Base-by-base conservation (phyloP, 768 basidiomycete species). In the Lentinula guzmanii region DNA sequence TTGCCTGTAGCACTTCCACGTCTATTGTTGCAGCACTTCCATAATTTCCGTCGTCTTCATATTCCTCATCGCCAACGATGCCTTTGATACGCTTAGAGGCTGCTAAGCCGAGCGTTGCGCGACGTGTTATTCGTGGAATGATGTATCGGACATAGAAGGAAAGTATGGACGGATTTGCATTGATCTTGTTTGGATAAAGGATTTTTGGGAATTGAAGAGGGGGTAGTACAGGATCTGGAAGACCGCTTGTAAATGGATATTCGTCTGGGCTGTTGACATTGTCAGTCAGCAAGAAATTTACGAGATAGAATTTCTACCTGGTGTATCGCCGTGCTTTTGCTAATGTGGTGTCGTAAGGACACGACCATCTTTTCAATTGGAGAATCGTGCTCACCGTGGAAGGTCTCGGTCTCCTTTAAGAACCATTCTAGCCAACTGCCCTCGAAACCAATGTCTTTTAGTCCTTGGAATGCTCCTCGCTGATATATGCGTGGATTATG, bases 371-470 rank as follows among this genome's bases (percentile, higher is more conserved):
- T 51, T 11, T 46, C 33, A 54, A 63, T 41, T 33, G 35, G 31
- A 57, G 16, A 64, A 52, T 15, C 28, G 16, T 31, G 61, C 90
- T 64, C 63, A 93, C 97, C 94, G 74, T 98, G 97, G 76, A 97
- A 97, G 0, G 83, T 81, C 77, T 99, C 97, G 0, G 81, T 98
- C 75, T 98, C 96, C 67, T 89, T 88, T 75, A 99, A 77, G 75
- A 99, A 95, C 97, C 97, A 99, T 62, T 98, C 91, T 3, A 99
- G 79, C 95, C 95, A 98, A 64, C 87, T 93, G 3, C 93, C 93
- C 4, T 83, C 68, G 72, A 94, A 95, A 0, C 87, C 88, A 35
- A 86, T 72, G 43, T 86, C 81, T 43, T 79, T 80, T 45, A 97
- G 80, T 73, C 95, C 91, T 39, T 85, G 73, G 75, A 98, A 92